Conservation (phyloP, 2,329 filamentous ascomycete species). For the Trichoderma pleuroti region DNA sequence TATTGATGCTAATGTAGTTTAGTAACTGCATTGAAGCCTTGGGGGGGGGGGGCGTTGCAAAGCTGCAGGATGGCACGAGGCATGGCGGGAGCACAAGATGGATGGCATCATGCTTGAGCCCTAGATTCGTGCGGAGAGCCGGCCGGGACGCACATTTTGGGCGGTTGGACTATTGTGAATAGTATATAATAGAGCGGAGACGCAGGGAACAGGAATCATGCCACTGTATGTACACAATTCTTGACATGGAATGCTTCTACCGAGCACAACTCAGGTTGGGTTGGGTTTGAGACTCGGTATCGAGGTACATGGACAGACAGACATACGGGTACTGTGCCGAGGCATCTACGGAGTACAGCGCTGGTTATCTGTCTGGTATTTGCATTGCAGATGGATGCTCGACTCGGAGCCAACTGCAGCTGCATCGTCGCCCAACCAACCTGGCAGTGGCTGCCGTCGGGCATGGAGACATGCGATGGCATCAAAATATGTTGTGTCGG, state of each 20-base stretch:
- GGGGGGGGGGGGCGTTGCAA: neutral
- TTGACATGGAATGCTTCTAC: neutral
- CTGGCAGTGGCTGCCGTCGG: neutral
- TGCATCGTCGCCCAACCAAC: neutral
- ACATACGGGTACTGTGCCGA: neutral
- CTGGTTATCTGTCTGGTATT: neutral
- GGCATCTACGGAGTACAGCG: neutral
- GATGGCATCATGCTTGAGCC: neutral
- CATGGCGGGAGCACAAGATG: neutral
- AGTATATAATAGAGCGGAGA: neutral
- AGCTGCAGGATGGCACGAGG: neutral
- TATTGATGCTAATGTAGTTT: neutral
- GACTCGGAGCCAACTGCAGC: neutral
- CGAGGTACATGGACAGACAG: neutral
- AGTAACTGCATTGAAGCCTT: neutral
- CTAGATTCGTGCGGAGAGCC: neutral
- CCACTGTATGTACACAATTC: neutral
- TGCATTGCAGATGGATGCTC: neutral
- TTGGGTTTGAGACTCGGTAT: neutral
- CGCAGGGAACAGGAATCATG: neutral
- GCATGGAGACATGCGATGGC: neutral
- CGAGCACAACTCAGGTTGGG: neutral
- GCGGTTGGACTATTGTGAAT: too few species aligned
- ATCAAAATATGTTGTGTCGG: neutral
- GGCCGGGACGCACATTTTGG: neutral